Base-by-base conservation (phyloP, 495 filamentous ascomycete species). In the Chaetomium fimeti region DNA sequence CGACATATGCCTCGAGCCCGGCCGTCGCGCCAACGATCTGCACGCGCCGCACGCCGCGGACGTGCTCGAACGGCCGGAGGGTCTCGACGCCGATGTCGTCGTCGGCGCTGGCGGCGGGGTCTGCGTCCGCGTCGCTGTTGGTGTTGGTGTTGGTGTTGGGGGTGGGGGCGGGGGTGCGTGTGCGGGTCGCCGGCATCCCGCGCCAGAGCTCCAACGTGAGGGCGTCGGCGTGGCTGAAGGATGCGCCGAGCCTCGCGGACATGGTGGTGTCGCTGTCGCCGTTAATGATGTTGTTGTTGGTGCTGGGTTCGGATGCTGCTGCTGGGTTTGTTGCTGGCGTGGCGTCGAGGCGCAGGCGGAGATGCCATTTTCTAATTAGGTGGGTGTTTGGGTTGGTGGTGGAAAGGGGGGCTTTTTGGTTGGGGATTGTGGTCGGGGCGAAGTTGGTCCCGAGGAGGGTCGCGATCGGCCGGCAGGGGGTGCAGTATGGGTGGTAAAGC, bases 331-430 rank as follows among this genome's bases (percentile, higher is more conserved):
- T 51, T 15, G 62, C n/a, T 6, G 40, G 29, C 7, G 40, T 52
- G 20, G 60, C 49, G 5, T 82, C 80, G 20, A 72, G 77, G 65
- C 84, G 83, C 18, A 85, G 73, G 0, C 82, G 77, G 22, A 85
- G 28, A 42, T 66, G 52, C 57, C 63, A 83, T 20, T 77, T 73
- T 8, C 67, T 63, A 61, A 85, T 84, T 4, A 75, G 69, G 12
- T 63, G 28, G 20, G 72, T 51, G 58, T 55, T 61, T 40, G 29
- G 29, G 22, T 45, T 38, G 8, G 52, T 29, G 54, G 36, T 40
- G 24, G 5, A 36, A 24, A 54, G 7, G 32, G 48, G 16, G 25
- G 13, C 12, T n/a, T n/a, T 32, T 5, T 0, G 29, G 1, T 4
- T 47, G 40, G 16, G 8, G 15, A 11, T 4, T 18, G 27, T 55